A percentile compares a stretch with the other conserved stretches of the same genome.
Evolutionary conservation across 148 eudicot genomes (phyloP).

Genomic region (Fagopyrum esculentum): DNA sequence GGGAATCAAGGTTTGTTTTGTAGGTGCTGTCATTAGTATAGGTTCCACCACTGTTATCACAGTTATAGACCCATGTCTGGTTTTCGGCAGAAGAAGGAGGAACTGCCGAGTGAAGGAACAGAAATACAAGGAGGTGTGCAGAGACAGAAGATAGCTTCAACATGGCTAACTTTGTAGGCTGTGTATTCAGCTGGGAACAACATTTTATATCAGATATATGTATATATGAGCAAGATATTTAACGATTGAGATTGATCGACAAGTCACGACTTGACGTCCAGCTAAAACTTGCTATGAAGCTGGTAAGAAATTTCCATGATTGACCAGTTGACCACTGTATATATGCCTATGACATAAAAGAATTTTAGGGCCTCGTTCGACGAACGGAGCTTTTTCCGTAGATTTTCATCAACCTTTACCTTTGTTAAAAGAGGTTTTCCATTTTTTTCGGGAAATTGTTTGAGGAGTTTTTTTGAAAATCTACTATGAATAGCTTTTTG

Average conservation of each 20-base stretch:
- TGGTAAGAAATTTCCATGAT: too few relatives aligned
- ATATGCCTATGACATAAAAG: too few relatives aligned
- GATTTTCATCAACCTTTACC: too few relatives aligned
- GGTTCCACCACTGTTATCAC: not conserved
- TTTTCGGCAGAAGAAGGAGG: not conserved
- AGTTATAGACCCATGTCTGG: not conserved
- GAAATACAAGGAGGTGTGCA: not conserved
- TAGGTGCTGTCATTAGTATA: not conserved
- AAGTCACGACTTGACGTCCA: too few relatives aligned
- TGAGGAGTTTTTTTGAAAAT: too few relatives aligned
- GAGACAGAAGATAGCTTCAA: not conserved
- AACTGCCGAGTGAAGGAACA: not conserved
- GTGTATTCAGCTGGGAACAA: not conserved
- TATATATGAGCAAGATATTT: not conserved
- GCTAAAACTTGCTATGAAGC: too few relatives aligned
- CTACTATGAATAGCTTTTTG: too few relatives aligned
- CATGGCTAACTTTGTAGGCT: not conserved
- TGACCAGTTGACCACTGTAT: too few relatives aligned
- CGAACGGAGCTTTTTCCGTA: too few relatives aligned
- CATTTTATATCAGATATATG: not conserved
- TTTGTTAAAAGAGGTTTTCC: too few relatives aligned
- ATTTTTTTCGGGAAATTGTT: too few relatives aligned
- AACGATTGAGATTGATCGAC: not conserved
- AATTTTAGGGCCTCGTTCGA: too few relatives aligned
- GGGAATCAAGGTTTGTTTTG: not conserved